These are phyloP conservation scores for Fusarium penzigii DNA, from an alignment of 2,329 filamentous ascomycete genomes.

Conservation along the genomic window DNA sequence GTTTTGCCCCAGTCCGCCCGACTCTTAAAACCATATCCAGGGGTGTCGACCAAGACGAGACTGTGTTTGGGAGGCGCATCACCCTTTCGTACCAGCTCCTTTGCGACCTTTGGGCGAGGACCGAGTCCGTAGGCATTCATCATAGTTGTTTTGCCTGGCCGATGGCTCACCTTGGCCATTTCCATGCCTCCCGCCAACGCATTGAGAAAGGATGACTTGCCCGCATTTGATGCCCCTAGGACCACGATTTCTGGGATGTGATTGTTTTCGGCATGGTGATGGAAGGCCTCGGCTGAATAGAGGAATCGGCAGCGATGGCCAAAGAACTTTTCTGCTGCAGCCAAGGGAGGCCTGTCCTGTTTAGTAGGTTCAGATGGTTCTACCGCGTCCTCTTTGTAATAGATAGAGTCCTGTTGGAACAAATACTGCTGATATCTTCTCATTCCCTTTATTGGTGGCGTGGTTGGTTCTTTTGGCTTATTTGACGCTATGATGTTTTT, in stretches of 20 bases:
- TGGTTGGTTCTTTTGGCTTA: slow-evolving; percentile 7
- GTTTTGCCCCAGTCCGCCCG: slow-evolving; percentile 53
- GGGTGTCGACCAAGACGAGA: slow-evolving; percentile 53
- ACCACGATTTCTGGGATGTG: slow-evolving; percentile 67
- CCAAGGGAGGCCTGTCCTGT: slow-evolving; percentile 26
- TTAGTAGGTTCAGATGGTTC: slow-evolving; percentile 17
- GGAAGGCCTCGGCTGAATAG: slow-evolving; percentile 51
- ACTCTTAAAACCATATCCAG: slow-evolving; percentile 51
- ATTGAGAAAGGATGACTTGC: slow-evolving; percentile 88
- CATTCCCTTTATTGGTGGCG: slow-evolving; percentile 13
- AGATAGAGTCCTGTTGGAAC: slow-evolving; percentile 24
- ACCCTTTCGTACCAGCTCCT: slow-evolving; percentile 30
- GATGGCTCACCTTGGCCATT: slow-evolving; percentile 51
- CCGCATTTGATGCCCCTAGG: slow-evolving; percentile 85
- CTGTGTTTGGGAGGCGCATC: slow-evolving; percentile 47
- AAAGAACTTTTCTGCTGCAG: slow-evolving; percentile 36
- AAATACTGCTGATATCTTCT: slow-evolving; percentile 22
- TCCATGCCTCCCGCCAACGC: slow-evolving; percentile 61
- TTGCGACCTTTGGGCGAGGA: slow-evolving; percentile 34
- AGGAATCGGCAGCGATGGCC: slow-evolving; percentile 40
- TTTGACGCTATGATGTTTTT: neutral
- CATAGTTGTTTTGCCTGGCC: slow-evolving; percentile 53
- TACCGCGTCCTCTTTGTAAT: slow-evolving; percentile 12
- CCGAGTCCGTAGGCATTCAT: slow-evolving; percentile 61
- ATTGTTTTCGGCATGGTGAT: slow-evolving; percentile 52